A percentile compares a stretch with the other conserved stretches of the same genome.
These are phyloP conservation scores for Quercus phellos DNA, from an alignment of 331 rosid species.

Conservation along the genomic window DNA sequence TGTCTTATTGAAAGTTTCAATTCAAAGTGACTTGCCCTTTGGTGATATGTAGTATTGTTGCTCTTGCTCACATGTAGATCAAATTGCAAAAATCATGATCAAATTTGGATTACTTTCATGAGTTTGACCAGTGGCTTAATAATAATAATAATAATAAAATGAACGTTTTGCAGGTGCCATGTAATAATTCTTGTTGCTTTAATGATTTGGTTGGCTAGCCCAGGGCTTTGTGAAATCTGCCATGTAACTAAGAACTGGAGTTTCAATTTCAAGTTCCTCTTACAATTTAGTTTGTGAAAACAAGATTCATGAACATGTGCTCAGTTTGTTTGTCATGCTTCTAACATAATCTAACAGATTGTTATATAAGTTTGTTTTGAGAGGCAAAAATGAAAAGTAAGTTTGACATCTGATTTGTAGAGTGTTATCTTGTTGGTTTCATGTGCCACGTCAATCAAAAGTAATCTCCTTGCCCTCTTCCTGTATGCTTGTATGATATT, in stretches of 20 bases:
- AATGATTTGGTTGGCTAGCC: too few species aligned
- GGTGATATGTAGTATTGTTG: background rate
- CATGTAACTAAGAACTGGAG: background rate
- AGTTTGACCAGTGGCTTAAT: background rate
- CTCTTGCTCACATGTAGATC: too few species aligned
- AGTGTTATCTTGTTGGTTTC: background rate
- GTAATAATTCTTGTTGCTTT: background rate
- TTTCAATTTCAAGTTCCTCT: background rate
- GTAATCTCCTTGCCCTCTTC: background rate
- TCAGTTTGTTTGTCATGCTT: background rate
- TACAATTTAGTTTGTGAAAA: background rate
- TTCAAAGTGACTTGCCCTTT: background rate
- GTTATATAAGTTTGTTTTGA: background rate
- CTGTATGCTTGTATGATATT: slow-evolving; percentile 10
- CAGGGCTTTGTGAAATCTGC: background rate
- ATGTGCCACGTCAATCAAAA: background rate
- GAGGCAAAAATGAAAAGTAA: background rate
- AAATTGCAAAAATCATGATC: too few species aligned
- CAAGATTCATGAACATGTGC: background rate
- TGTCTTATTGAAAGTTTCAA: background rate
- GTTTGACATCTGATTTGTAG: background rate
- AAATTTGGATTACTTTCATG: background rate
- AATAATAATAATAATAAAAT: background rate
- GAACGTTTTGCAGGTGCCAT: background rate
- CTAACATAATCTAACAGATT: background rate